A percentile compares a stretch with the other conserved stretches of the same genome.
These are phyloP conservation scores for Echinosophora koreensis DNA, from an alignment of 306 rosid genomes.

Conservation along the genomic window DNA sequence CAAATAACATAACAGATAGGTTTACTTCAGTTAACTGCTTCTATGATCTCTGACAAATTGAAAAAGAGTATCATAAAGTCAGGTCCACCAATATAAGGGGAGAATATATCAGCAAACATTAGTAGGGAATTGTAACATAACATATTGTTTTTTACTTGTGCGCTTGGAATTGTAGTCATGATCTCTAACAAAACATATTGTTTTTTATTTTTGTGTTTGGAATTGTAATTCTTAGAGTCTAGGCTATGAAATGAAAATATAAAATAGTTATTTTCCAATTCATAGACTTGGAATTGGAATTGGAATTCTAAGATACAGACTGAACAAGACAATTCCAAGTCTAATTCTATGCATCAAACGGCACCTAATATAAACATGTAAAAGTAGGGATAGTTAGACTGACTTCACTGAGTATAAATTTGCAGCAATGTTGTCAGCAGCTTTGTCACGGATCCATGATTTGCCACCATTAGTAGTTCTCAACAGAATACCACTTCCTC, in stretches of 20 bases:
- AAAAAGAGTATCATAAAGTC: constrained; percentile 6
- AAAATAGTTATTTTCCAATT: too few relatives aligned
- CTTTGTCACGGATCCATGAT: constrained; percentile 96
- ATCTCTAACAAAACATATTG: too few relatives aligned
- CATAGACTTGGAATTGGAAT: too few relatives aligned
- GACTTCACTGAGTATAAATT: constrained; percentile 95
- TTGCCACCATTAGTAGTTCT: constrained; percentile 93
- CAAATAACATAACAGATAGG: constrained; percentile 27
- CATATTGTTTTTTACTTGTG: too few relatives aligned
- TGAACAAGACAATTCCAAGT: not conserved
- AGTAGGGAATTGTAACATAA: too few relatives aligned
- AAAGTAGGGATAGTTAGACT: constrained; percentile 46
- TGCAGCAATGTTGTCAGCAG: constrained; percentile 97
- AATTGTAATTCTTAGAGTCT: too few relatives aligned
- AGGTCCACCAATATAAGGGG: constrained; percentile 14
- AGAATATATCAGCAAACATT: constrained; percentile 15
- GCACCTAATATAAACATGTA: not conserved
- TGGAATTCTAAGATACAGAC: not conserved
- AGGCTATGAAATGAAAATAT: too few relatives aligned
- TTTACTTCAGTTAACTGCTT: constrained; percentile 9
- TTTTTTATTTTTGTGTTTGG: too few relatives aligned
- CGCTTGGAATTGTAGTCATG: too few relatives aligned
- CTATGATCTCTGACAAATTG: constrained; percentile 6
- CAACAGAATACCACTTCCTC: constrained; percentile 93
- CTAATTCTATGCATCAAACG: not conserved